Percentiles rank a stretch among this genome's conserved stretches.
These are phyloP conservation scores for Oryza meridionalis DNA, from an alignment of 176 grass and related monocot genomes.

Conservation along the genomic window DNA sequence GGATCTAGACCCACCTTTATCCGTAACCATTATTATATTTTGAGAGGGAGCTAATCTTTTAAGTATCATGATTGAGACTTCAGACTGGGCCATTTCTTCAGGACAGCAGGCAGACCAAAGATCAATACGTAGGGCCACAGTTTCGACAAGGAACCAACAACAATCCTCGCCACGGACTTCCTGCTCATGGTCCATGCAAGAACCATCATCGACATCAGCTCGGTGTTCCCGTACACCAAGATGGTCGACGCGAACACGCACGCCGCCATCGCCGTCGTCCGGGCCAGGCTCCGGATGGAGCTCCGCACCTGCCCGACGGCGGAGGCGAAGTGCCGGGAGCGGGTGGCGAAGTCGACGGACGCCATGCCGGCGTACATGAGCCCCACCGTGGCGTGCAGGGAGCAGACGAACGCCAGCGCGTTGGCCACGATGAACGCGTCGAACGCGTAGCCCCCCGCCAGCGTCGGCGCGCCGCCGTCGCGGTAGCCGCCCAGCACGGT, in stretches of 20 bases:
- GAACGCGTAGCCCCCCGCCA: background rate
- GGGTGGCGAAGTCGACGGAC: constrained; percentile 31
- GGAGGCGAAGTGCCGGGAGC: constrained; percentile 13
- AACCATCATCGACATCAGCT: no score
- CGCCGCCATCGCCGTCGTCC: constrained; percentile 10
- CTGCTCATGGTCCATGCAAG: no score
- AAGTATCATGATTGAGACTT: no score
- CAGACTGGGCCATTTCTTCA: no score
- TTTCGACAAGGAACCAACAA: no score
- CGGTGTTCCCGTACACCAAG: no score
- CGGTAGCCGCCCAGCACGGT: constrained; percentile 33
- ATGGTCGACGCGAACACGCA: background rate
- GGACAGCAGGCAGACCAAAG: no score
- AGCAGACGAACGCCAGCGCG: constrained; percentile 38
- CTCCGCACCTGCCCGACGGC: constrained; percentile 20
- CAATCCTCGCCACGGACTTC: no score
- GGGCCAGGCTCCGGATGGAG: constrained; percentile 26
- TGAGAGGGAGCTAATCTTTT: no score
- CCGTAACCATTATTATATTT: no score
- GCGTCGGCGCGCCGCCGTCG: constrained; percentile 11
- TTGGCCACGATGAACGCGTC: constrained; percentile 43
- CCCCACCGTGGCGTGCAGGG: constrained; percentile 26
- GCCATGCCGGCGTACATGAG: constrained; percentile 46
- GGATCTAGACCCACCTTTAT: no score
- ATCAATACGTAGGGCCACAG: no score